phyloP scores from a whole-genome alignment of 176 grass and related monocot species.

The Aegilops tauschii region DNA sequence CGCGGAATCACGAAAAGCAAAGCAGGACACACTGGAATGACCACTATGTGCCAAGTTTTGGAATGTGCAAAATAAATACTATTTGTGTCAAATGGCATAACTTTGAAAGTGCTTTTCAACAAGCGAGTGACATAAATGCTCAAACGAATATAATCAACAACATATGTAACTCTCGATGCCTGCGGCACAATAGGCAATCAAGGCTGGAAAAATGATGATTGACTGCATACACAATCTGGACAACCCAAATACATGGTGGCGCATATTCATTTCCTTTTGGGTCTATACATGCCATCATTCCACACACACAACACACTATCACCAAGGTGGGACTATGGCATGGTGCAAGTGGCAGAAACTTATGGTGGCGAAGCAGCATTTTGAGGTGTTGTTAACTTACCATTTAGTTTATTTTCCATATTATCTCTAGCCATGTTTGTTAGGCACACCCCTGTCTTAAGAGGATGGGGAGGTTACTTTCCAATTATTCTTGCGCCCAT shows the following conservation, averaged over 20 bases:
- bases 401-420: too few relatives aligned
- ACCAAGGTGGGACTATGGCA: too few relatives aligned
- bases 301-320: too few relatives aligned
- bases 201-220: neutral
- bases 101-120: slow-evolving; percentile 5
- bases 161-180: neutral
- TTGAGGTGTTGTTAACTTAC: too few relatives aligned
- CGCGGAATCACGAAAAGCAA: neutral
- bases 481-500: too few relatives aligned
- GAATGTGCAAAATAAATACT: neutral
- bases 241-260: neutral
- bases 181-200: neutral
- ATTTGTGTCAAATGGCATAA: neutral
- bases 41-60: neutral
- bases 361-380: too few relatives aligned
- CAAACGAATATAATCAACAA: neutral
- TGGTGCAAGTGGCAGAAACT: too few relatives aligned
- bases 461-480: too few relatives aligned
- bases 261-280: neutral
- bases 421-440: too few relatives aligned
- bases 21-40: neutral
- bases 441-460: too few relatives aligned
- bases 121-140: neutral
- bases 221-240: neutral
- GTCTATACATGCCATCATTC: too few relatives aligned